Conservation (phyloP, 768 basidiomycete species). For the Calocera cornea region DNA sequence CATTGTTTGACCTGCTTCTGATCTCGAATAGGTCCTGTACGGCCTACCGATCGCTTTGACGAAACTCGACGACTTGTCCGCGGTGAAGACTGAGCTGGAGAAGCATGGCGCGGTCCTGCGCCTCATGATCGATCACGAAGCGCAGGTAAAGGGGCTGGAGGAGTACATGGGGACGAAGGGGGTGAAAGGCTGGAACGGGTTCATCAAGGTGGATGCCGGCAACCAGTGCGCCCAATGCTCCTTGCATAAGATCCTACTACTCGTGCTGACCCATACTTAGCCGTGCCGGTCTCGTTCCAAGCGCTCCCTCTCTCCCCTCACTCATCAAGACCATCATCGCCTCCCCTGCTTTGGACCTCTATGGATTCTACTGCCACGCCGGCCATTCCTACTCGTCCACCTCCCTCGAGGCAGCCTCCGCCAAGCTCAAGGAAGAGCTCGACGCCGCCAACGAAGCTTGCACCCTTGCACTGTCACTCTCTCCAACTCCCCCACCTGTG, state of each 20-base stretch:
- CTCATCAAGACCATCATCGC: conserved; percentile 41
- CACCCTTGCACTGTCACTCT: conserved; percentile 38
- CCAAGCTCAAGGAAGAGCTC: conserved; percentile 56
- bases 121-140: conserved; percentile 61
- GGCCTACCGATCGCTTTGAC: conserved; percentile 57
- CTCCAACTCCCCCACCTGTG: conserved; percentile 20
- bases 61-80: conserved; percentile 57
- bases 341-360: conserved; percentile 46
- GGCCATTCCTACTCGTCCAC: conserved; percentile 67
- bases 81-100: conserved; percentile 42
- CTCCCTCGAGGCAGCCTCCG: conserved; percentile 47
- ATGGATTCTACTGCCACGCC: conserved; percentile 74
- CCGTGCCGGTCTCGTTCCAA: conserved; percentile 54
- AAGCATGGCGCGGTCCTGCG: conserved; percentile 47
- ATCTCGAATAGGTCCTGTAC: conserved; percentile 53
- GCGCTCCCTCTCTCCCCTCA: conserved; percentile 39
- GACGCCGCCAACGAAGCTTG: conserved; percentile 56
- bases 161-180: conserved; percentile 33
- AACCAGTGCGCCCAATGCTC: conserved; percentile 41
- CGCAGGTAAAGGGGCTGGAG: conserved; percentile 53
- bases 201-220: conserved; percentile 69
- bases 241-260: not conserved
- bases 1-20: conserved; percentile 8
- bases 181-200: conserved; percentile 49
- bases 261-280: conserved; percentile 26